Evolutionary conservation across 345 rosid genomes (phyloP), one percentile per base, ranked within the genome.

Genomic region (Pelargonium nanum): DNA sequence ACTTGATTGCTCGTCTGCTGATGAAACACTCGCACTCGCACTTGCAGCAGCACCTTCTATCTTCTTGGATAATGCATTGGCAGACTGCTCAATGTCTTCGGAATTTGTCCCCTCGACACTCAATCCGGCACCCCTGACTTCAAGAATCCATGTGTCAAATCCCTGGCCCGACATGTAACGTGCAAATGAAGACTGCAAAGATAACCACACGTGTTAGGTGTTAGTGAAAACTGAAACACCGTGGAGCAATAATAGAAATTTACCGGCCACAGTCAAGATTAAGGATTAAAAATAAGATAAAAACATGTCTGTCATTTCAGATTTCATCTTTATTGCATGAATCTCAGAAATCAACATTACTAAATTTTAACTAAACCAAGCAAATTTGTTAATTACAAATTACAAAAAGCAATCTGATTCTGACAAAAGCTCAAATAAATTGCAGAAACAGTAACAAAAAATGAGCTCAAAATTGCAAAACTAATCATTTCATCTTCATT

Each of bases 111-210:
- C 71, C 4, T 61, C 71, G 21, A 67, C 62, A 73, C 96, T 91
- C 77, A 91, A 72, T 6, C 98, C 98, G 23, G 89, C 80, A 66
- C 91, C 96, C 64, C 96, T 77, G 55, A 91, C 70, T 77, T 91
- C 98, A 65, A 91, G 79, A 68, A 79, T 80, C 98, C 98, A 86
- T 1, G 98, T 81, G 63, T 91, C 98, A 50, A 79, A 91, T 70
- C 96, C 96, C 61, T 82, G 85, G 60, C 70, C 69, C 60, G 83
- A 79, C 95, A 91, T 91, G 75, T 55, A 76, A 22, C 98, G 86
- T 22, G 96, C 96, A 45, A 91, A 86, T 0, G 98, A 88, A 25
- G 70, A 73, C 98, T 91, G 79, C 54, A 69, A 51, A 19, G 52
- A 48, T 28, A 59, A 65, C 24, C 55, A 25, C n/a, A n/a, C n/a